phyloP scores from a whole-genome alignment of 2,329 filamentous ascomycete species.

The Oidium heveae region DNA sequence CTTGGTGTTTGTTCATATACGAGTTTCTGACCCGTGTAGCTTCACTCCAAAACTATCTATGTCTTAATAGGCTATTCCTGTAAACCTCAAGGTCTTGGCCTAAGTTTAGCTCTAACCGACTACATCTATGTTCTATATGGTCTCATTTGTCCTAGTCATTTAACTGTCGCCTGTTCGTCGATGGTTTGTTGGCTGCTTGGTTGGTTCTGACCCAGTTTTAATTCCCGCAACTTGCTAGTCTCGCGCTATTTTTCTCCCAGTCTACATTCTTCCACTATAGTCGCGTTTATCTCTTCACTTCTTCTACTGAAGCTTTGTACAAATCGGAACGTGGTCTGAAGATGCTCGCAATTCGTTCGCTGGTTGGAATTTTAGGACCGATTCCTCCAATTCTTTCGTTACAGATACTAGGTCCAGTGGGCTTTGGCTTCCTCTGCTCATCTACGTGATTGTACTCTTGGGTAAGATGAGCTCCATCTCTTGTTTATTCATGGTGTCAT shows the following conservation, averaged over 20 bases:
- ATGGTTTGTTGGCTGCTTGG: neutral
- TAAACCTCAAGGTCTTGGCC: too few species aligned
- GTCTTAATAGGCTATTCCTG: too few species aligned
- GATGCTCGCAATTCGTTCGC: neutral
- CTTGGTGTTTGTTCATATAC: too few species aligned
- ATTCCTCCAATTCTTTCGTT: neutral
- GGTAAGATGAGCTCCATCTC: neutral
- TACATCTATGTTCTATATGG: too few species aligned
- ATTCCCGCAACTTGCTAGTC: neutral
- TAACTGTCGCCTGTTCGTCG: neutral
- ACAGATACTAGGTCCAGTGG: neutral
- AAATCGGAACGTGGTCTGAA: neutral
- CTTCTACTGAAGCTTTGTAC: neutral
- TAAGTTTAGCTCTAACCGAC: too few species aligned
- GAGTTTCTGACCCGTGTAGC: too few species aligned
- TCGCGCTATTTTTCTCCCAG: neutral
- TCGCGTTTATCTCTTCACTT: neutral
- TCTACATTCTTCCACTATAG: neutral
- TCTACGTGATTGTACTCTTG: neutral
- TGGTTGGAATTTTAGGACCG: neutral
- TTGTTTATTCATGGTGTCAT: neutral
- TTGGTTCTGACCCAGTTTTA: neutral
- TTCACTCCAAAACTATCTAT: too few species aligned
- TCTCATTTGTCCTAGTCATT: too few species aligned
- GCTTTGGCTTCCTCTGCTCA: neutral